Evolutionary conservation across 805 yeast genomes (phyloP).

Genomic region (Cyberlindnera misumaiensis): DNA sequence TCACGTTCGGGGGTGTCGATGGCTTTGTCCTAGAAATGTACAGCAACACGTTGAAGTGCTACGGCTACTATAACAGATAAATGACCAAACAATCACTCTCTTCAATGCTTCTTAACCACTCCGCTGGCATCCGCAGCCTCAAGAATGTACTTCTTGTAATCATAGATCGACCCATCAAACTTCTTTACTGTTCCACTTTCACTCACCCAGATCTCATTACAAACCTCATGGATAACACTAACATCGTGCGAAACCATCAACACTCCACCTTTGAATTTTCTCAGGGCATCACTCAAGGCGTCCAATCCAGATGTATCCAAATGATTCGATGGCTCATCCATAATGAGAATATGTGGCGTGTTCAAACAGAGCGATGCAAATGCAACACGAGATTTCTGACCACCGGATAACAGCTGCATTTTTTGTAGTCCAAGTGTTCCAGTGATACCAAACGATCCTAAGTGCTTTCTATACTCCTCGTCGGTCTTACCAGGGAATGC

Average conservation of each 20-base stretch:
- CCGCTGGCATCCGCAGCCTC: constrained; percentile 75
- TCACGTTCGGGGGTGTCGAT: too few relatives aligned
- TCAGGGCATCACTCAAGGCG: constrained; percentile 86
- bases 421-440: constrained; percentile 90
- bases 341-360: constrained; percentile 83
- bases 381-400: constrained; percentile 97
- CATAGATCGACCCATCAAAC: constrained; percentile 78
- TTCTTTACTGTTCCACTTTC: constrained; percentile 76
- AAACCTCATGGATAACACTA: constrained; percentile 76
- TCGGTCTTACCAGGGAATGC: constrained; percentile 90
- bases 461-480: constrained; percentile 93
- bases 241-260: constrained; percentile 98
- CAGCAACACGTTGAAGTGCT: background rate
- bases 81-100: background rate
- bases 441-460: constrained; percentile 95
- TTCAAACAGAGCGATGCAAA: constrained; percentile 90
- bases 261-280: constrained; percentile 88
- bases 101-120: constrained; percentile 79
- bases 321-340: constrained; percentile 98
- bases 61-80: background rate
- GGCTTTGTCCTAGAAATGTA: too few relatives aligned
- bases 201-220: constrained; percentile 94
- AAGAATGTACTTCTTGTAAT: constrained; percentile 83
- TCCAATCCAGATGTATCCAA: constrained; percentile 97
- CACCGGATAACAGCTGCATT: constrained; percentile 88